Base-by-base conservation (phyloP, 495 filamentous ascomycete species). In the Penicilliopsis zonata region DNA sequence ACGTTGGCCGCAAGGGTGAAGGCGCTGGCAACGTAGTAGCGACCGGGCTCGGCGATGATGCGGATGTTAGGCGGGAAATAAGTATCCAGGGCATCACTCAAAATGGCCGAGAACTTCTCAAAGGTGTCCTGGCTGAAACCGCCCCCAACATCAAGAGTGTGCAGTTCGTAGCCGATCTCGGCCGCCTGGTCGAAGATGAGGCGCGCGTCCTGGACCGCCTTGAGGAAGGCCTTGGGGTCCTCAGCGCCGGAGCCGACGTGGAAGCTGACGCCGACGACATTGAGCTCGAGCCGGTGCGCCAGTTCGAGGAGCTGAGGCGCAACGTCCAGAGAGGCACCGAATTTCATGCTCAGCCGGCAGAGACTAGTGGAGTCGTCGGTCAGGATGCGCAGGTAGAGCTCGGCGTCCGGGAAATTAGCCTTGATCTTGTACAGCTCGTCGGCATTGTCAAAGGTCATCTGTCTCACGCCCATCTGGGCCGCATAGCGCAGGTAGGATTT, bases 371-470 rank as follows among this genome's bases (percentile, higher is more conserved):
- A 93, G 50, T 99, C 90, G 54, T 99, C 90, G 14, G 90, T 96
- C 39, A 86, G 60, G 52, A 99, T 95, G 38, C 90, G 86, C 20
- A 99, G 69, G 61, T 82, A 86, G 9, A 96, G 74, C 59, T 94
- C 82, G 20, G 90, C 90, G 14, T 74, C 77, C 8, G 90, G 92
- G 49, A 72, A 94, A 39, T 84, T 70, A 41, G 82, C 75, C 52
- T 92, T 88, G 58, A 92, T 90, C 70, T 99, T 96, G 72, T 88
- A 84, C 20, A 99, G 73, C 65, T 99, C 92, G 49, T 96, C 90
- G 41, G 85, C 76, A 45, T 96, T 95, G 65, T 99, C 90, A 46
- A 96, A 95, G 8, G 90, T 96, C 86, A 99, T 96, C 67, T 94
- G 86, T 64, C 84, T 92, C 46, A 99, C 88, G 37, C 77, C 80